Base-by-base conservation (phyloP, 2,329 filamentous ascomycete species). In the Alternaria sp. region DNA sequence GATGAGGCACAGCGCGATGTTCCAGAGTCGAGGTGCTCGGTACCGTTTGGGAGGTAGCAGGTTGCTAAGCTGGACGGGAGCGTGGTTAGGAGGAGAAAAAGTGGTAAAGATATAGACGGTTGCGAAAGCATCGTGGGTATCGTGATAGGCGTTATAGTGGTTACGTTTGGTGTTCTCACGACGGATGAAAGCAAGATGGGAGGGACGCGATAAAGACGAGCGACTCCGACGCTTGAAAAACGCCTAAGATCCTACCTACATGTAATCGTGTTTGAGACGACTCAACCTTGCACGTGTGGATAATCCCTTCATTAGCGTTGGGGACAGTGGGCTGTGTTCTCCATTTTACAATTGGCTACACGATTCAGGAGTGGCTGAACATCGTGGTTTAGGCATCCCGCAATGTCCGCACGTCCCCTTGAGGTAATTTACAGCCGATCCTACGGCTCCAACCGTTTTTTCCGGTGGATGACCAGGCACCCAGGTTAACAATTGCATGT, bases 41-140 rank as follows among this genome's bases (percentile, higher is more conserved):
- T 60, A 38, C 57, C 51, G 36, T 60, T 60, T 36, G 57, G 57
- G 36, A 55, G 52, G 28, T 45, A 60, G 36, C 57, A 60, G 16
- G 52, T 38, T 20, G 57, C 43, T 27, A 34, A 28, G 22, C 43
- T 48, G 43, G 45, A 27, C 16, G 27, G 20, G n/a, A 56, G 30
- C 10, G 45, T 16, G 14, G 12, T 16, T n/a, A 28, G 14, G 44
- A 57, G 18, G 34, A 57, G 45, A 25, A 50, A 38, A 27, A 25
- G 5, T 38, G 22, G 20, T 20, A 50, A 43, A 5, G 46, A 50
- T 27, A 25, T 50, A 14, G 20, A 18, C 5, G 46, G 18, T 16
- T 36, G 46, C 46, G 30, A 50, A 34, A 25, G 18, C 46, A 50
- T 50, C 30, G 20, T 20, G 46, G 46, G 46, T 25, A 27, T 50